Percentiles rank a stretch among this genome's conserved stretches.
phyloP scores from a whole-genome alignment of 805 yeast species.

The Yamadazyma akitaensis region DNA sequence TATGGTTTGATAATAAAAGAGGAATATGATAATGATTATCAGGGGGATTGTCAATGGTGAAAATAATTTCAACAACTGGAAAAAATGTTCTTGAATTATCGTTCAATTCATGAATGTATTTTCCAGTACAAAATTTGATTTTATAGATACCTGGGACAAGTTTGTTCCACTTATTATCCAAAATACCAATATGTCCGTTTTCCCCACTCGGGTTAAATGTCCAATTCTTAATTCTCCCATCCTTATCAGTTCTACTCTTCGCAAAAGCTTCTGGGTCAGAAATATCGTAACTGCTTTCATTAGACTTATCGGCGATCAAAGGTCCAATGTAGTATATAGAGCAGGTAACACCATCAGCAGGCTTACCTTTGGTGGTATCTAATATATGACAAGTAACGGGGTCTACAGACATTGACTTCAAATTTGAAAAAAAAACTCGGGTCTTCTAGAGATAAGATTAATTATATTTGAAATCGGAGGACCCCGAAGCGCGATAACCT shows the following conservation, averaged over 20 bases:
- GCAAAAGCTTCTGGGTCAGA: slow-evolving; percentile 50
- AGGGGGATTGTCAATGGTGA: slow-evolving; percentile 62
- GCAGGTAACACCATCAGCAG: slow-evolving; percentile 76
- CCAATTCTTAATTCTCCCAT: slow-evolving; percentile 82
- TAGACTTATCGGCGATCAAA: slow-evolving; percentile 18
- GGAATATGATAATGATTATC: slow-evolving; percentile 90
- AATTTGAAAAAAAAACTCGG: not conserved
- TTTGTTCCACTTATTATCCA: slow-evolving; percentile 35
- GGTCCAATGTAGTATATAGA: slow-evolving; percentile 46
- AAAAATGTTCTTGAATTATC: slow-evolving; percentile 58
- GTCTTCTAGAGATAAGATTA: not conserved
- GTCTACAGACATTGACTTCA: slow-evolving; percentile 21
- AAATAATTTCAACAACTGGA: slow-evolving; percentile 82
- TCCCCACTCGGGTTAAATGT: slow-evolving; percentile 43
- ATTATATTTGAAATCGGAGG: slow-evolving; percentile 1
- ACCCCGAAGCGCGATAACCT: slow-evolving; percentile 8
- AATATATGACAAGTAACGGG: slow-evolving; percentile 89
- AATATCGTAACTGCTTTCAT: slow-evolving; percentile 27
- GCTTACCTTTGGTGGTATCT: slow-evolving; percentile 80
- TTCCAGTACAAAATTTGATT: slow-evolving; percentile 72
- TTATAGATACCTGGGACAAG: slow-evolving; percentile 65
- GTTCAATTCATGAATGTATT: slow-evolving; percentile 46
- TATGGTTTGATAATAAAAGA: slow-evolving; percentile 73
- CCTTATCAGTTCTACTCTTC: slow-evolving; percentile 65
- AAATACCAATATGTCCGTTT: slow-evolving; percentile 8